A percentile compares a stretch with the other conserved stretches of the same genome.
Evolutionary conservation across 768 basidiomycete species (phyloP).

Genomic region (Tubosaeta sp.): DNA sequence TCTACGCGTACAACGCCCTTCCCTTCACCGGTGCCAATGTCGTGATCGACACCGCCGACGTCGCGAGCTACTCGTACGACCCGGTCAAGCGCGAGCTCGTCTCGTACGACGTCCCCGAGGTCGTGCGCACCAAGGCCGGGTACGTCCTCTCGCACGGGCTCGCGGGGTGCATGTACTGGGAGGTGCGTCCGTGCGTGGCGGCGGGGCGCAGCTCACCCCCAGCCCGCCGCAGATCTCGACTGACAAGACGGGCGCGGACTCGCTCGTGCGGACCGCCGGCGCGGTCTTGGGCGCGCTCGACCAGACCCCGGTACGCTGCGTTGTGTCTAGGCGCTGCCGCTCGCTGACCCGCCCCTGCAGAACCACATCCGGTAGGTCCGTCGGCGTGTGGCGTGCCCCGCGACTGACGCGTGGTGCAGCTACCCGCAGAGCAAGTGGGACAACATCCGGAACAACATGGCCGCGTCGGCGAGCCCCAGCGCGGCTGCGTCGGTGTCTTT

Average conservation of each 20-base stretch:
- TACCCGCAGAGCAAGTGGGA: constrained; percentile 69
- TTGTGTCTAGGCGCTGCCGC: not conserved
- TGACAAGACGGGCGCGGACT: constrained; percentile 55
- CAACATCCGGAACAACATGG: constrained; percentile 66
- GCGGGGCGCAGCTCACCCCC: not conserved
- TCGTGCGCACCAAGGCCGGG: constrained; percentile 60
- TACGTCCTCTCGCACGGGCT: constrained; percentile 60
- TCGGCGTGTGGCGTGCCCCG: not conserved
- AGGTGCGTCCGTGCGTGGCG: constrained; percentile 28
- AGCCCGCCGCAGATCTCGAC: constrained; percentile 43
- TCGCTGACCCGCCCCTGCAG: constrained; percentile 14
- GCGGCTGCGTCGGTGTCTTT: not conserved
- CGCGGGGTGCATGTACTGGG: constrained; percentile 75
- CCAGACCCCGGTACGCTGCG: constrained; percentile 38
- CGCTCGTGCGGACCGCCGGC: constrained; percentile 51
- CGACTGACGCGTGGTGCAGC: constrained; percentile 28
- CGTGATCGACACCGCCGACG: constrained; percentile 61
- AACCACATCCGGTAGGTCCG: constrained; percentile 55
- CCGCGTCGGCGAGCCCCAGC: constrained; percentile 16
- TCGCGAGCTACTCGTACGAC: constrained; percentile 80
- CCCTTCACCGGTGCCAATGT: constrained; percentile 61
- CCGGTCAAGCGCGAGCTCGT: constrained; percentile 61
- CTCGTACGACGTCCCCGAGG: constrained; percentile 71
- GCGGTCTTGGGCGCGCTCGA: constrained; percentile 51
- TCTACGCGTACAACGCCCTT: constrained; percentile 71